These are phyloP conservation scores for Aspergillus leporis DNA, from an alignment of 495 filamentous ascomycete genomes.

Conservation along the genomic window DNA sequence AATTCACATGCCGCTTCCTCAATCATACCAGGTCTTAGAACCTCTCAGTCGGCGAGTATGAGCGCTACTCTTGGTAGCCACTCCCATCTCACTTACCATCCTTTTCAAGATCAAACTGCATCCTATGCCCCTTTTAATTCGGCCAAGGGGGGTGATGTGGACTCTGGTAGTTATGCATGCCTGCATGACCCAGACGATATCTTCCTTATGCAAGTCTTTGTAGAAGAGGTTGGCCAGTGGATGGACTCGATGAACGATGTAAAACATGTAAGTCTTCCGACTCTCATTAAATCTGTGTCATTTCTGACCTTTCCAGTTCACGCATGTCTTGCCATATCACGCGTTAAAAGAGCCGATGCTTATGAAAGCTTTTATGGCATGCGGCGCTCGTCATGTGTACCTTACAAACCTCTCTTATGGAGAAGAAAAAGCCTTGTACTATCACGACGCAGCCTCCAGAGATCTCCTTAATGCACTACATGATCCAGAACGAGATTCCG, in stretches of 20 bases:
- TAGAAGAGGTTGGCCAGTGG: constrained; percentile 88
- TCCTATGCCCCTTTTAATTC: constrained; percentile 31
- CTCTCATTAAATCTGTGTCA: background rate
- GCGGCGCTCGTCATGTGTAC: constrained; percentile 78
- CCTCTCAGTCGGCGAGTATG: background rate
- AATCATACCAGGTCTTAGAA: background rate
- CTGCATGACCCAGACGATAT: constrained; percentile 75
- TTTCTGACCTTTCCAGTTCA: constrained; percentile 57
- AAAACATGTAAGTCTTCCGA: constrained; percentile 65
- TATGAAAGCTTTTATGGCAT: constrained; percentile 87
- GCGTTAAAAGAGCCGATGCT: constrained; percentile 84
- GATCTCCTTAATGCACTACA: constrained; percentile 71
- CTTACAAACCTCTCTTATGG: constrained; percentile 68
- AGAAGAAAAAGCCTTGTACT: constrained; percentile 75
- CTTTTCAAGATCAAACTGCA: constrained; percentile 3
- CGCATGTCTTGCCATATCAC: constrained; percentile 75
- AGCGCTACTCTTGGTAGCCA: background rate
- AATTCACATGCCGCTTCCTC: constrained; percentile 11
- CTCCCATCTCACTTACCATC: background rate
- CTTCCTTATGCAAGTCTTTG: constrained; percentile 84
- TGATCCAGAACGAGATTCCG: constrained; percentile 78
- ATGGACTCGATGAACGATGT: constrained; percentile 88
- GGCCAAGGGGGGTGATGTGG: constrained; percentile 19
- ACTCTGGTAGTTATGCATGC: constrained; percentile 46
- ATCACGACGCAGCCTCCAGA: constrained; percentile 80